These are phyloP conservation scores for Gossypium raimondii DNA, from an alignment of 345 rosid genomes.

Conservation along the genomic window DNA sequence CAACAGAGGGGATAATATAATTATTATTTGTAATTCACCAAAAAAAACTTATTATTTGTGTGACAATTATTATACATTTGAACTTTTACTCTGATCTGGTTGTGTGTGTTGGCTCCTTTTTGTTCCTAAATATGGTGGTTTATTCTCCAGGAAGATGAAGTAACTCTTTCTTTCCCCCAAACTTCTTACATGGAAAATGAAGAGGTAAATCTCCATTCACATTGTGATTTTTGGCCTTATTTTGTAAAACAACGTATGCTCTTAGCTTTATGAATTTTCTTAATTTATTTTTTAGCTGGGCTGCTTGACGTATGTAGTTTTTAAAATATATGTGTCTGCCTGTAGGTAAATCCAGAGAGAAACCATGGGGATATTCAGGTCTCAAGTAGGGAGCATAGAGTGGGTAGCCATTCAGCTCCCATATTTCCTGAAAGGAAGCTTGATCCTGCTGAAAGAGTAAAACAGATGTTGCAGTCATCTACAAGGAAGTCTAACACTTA, in stretches of 20 bases:
- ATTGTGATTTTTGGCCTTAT: background rate
- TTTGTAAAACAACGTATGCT: background rate
- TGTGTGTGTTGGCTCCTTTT: background rate
- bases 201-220: conserved; percentile 38
- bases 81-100: background rate
- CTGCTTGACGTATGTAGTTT: background rate
- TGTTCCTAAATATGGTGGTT: background rate
- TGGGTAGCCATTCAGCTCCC: conserved; percentile 84
- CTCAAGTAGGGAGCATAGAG: conserved; percentile 40
- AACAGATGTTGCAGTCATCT: conserved; percentile 43
- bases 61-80: background rate
- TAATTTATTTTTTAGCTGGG: background rate
- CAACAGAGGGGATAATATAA: too few relatives aligned
- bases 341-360: conserved; percentile 51
- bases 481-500: conserved; percentile 49
- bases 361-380: conserved; percentile 40
- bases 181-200: conserved; percentile 37
- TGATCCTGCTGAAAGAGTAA: conserved; percentile 54
- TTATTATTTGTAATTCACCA: background rate
- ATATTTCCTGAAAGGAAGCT: conserved; percentile 66
- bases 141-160: conserved; percentile 62
- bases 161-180: conserved; percentile 43
- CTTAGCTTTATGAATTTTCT: background rate
- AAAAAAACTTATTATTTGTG: background rate
- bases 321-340: conserved; percentile 12